Evolutionary conservation across 2,329 filamentous ascomycete species (phyloP).

Genomic region (Bertia moriformis): DNA sequence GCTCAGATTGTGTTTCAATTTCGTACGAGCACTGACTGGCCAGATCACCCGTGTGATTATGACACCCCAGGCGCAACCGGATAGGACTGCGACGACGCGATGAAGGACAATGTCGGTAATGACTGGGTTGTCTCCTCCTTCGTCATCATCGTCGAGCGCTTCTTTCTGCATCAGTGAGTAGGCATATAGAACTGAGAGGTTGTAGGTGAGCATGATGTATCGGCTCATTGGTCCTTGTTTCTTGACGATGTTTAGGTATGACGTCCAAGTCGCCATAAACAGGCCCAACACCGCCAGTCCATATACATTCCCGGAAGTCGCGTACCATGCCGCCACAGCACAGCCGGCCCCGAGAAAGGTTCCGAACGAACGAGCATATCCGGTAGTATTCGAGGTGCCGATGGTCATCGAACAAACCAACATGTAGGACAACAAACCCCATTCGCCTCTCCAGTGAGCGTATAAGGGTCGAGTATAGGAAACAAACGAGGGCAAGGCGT

Average conservation of each 20-base stretch:
- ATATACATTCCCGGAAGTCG: conserved; percentile 59
- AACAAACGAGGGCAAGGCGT: conserved; percentile 79
- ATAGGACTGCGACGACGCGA: conserved; percentile 71
- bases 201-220: conserved; percentile 91
- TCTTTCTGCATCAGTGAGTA: conserved; percentile 76
- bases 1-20: conserved; percentile 77
- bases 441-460: conserved; percentile 82
- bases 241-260: conserved; percentile 75
- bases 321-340: conserved; percentile 65
- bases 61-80: conserved; percentile 82
- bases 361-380: conserved; percentile 70
- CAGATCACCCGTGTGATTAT: conserved; percentile 79
- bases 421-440: conserved; percentile 95
- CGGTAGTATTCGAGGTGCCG: conserved; percentile 86
- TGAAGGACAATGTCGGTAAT: conserved; percentile 82
- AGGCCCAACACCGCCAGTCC: conserved; percentile 70
- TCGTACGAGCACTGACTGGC: conserved; percentile 79
- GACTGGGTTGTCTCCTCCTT: conserved; percentile 68
- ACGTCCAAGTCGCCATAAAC: conserved; percentile 67
- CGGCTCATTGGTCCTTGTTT: conserved; percentile 80
- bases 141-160: conserved; percentile 69
- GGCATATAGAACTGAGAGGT: conserved; percentile 83
- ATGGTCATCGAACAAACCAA: conserved; percentile 96
- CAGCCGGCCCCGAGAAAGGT: conserved; percentile 68
- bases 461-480: conserved; percentile 66